A percentile compares a stretch with the other conserved stretches of the same genome.
phyloP scores from a whole-genome alignment of 768 basidiomycete species.

The Tulasnella sp. region DNA sequence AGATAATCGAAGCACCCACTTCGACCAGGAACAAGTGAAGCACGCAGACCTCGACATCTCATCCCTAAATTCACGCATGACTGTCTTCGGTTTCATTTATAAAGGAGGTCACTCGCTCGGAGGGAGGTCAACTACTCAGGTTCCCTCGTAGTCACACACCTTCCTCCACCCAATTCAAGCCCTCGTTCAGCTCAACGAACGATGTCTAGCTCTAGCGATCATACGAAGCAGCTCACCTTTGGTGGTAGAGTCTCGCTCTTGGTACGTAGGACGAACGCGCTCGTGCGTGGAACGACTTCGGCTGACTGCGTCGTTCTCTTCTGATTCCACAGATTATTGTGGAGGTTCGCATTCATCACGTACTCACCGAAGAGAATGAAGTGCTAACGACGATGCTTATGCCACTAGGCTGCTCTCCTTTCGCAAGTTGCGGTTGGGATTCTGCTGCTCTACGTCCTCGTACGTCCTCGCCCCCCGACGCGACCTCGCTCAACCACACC shows the following conservation, averaged over 20 bases:
- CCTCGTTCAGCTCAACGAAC: background rate
- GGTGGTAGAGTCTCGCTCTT: background rate
- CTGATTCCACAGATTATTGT: background rate
- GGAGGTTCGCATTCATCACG: background rate
- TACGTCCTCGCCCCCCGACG: background rate
- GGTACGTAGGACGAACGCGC: background rate
- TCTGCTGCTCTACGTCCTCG: background rate
- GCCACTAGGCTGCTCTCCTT: background rate
- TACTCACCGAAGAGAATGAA: background rate
- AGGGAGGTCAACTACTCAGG: background rate
- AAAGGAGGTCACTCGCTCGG: background rate
- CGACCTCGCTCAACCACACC: too few relatives aligned
- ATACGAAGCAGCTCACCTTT: slow-evolving; percentile 2
- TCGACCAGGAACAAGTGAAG: background rate
- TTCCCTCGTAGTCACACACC: background rate
- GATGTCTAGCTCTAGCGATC: background rate
- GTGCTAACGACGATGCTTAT: background rate
- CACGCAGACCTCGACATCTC: background rate
- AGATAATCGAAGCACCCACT: slow-evolving; percentile 6
- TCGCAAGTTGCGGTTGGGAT: background rate
- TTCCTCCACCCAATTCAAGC: background rate
- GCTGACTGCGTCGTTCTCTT: background rate
- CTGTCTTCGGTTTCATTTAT: background rate
- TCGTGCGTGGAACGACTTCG: background rate
- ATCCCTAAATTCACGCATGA: background rate